Conservation (phyloP, 768 basidiomycete genomes). For the Lactarius evosmus region DNA sequence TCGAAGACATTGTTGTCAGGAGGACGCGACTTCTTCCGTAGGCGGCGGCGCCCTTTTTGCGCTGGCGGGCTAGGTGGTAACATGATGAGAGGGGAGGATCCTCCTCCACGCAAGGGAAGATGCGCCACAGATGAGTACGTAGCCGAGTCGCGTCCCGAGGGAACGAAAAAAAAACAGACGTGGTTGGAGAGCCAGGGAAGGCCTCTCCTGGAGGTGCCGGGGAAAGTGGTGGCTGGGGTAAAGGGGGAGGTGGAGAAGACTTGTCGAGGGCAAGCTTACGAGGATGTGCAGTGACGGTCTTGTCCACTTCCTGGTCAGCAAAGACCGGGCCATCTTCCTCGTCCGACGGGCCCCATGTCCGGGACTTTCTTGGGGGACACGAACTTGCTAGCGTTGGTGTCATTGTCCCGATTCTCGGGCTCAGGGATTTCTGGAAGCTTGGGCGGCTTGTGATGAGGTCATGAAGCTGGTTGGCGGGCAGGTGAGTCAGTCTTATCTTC, state of each 20-base stretch:
- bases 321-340: constrained; percentile 52
- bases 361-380: constrained; percentile 36
- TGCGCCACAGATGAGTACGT: constrained; percentile 44
- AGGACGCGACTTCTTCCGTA: constrained; percentile 79
- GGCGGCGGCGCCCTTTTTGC: constrained; percentile 55
- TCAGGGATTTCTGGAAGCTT: constrained; percentile 33
- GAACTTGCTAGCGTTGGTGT: constrained; percentile 47
- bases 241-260: constrained; percentile 35
- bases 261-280: constrained; percentile 42
- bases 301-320: constrained; percentile 61
- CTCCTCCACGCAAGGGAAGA: constrained; percentile 42
- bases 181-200: constrained; percentile 54
- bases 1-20: constrained; percentile 57
- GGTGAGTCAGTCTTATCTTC: constrained; percentile 51
- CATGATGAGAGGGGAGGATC: constrained; percentile 45
- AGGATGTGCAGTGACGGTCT: constrained; percentile 64
- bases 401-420: constrained; percentile 63
- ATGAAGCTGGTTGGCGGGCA: constrained; percentile 26
- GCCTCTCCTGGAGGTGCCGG: constrained; percentile 34
- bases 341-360: constrained; percentile 43
- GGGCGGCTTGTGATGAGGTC: constrained; percentile 33
- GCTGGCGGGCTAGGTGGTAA: constrained; percentile 63
- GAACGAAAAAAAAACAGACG: constrained; percentile 71
- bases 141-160: constrained; percentile 46
- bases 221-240: constrained; percentile 43